These are phyloP conservation scores for Purpureocillium lavendulum DNA, from an alignment of 2,329 filamentous ascomycete species.

Conservation along the genomic window DNA sequence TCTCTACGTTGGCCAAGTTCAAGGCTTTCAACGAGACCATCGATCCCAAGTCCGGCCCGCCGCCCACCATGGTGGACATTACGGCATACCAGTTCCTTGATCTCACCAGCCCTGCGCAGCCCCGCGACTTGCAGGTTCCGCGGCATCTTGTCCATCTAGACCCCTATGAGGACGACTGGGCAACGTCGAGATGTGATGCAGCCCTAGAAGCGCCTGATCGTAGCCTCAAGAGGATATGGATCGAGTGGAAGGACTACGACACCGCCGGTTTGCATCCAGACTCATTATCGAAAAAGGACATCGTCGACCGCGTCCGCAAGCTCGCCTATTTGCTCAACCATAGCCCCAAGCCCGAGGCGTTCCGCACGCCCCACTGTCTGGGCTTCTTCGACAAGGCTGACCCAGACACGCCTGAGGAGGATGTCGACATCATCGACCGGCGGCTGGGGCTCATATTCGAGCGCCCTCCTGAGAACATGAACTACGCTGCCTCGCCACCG, in stretches of 20 bases:
- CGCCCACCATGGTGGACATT: constrained; percentile 22
- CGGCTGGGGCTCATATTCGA: constrained; percentile 47
- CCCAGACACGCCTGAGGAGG: constrained; percentile 21
- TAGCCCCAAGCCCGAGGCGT: constrained; percentile 37
- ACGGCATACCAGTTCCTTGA: constrained; percentile 28
- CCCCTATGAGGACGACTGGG: constrained; percentile 20
- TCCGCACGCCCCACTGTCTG: constrained; percentile 40
- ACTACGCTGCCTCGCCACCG: constrained; percentile 28
- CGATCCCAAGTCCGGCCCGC: constrained; percentile 21
- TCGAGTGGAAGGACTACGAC: constrained; percentile 43
- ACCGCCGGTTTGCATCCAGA: constrained; percentile 22
- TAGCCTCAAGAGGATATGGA: constrained; percentile 30
- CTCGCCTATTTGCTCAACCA: constrained; percentile 39
- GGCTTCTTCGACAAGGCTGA: constrained; percentile 40
- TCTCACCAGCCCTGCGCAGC: constrained; percentile 23
- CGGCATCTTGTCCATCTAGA: constrained; percentile 25
- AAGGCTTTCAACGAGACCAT: constrained; percentile 42
- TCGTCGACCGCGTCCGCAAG: constrained; percentile 35
- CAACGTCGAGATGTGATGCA: constrained; percentile 30
- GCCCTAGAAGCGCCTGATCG: constrained; percentile 24
- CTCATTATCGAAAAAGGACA: constrained; percentile 31
- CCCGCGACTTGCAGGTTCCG: constrained; percentile 24
- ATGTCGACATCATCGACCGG: constrained; percentile 30
- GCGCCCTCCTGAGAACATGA: constrained; percentile 28
- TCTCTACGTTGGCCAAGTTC: constrained; percentile 38